Conservation (phyloP, 106 monocot species). For the Posidonia australis region DNA sequence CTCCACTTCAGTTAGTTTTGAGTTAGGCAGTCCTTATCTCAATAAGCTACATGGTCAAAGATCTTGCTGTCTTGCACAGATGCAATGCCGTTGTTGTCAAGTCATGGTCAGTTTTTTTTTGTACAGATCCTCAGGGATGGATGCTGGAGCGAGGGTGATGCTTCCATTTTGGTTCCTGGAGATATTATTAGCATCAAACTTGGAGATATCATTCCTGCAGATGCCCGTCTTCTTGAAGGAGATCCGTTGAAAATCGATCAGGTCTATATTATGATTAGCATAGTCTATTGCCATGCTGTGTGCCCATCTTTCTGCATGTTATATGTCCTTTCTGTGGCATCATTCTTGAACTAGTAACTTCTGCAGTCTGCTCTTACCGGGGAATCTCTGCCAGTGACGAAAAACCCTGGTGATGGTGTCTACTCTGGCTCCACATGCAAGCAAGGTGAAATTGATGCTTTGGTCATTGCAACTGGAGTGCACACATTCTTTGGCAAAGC, state of each 20-base stretch:
- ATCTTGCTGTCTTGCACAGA: too few species aligned
- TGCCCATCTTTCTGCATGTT: neutral
- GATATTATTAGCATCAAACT: conserved; percentile 87
- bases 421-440: conserved; percentile 95
- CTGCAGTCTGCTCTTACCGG: conserved; percentile 78
- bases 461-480: conserved; percentile 79
- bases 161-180: conserved; percentile 71
- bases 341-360: neutral
- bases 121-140: conserved; percentile 67
- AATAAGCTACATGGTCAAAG: too few species aligned
- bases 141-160: conserved; percentile 71
- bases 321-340: neutral
- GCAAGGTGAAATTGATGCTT: conserved; percentile 81
- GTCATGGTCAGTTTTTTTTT: neutral
- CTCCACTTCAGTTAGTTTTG: too few species aligned
- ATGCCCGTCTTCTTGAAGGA: conserved; percentile 79
- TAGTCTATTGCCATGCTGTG: neutral
- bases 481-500: conserved; percentile 93
- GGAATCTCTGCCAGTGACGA: conserved; percentile 76
- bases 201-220: conserved; percentile 84
- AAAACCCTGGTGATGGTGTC: conserved; percentile 77
- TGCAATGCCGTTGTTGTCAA: too few species aligned
- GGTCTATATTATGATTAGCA: conserved; percentile 14
- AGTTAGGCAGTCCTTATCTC: too few species aligned
- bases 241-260: conserved; percentile 86